Percentiles rank a stretch among this genome's conserved stretches.
phyloP scores from a whole-genome alignment of 306 rosid species.

The Glycine soja region DNA sequence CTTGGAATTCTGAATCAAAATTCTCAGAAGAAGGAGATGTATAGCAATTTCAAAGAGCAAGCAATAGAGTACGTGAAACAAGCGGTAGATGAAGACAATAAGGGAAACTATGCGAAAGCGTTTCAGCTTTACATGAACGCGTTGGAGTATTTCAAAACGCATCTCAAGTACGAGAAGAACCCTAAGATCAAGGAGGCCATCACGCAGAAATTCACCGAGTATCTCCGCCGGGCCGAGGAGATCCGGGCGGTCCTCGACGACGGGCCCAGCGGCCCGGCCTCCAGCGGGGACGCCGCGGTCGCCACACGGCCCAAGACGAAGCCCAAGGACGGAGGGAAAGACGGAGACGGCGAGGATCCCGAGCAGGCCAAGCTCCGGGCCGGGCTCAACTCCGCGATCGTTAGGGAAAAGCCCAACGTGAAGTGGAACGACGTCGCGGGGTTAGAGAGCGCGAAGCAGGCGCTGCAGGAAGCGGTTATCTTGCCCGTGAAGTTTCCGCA shows the following conservation, averaged over 20 bases:
- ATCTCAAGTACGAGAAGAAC: slow-evolving; percentile 96
- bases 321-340: slow-evolving; percentile 78
- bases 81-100: slow-evolving; percentile 91
- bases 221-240: slow-evolving; percentile 99
- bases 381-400: slow-evolving; percentile 87
- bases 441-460: slow-evolving; percentile 93
- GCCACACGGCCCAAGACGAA: slow-evolving; percentile 88
- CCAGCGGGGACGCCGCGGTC: slow-evolving; percentile 89
- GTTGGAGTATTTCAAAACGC: slow-evolving; percentile 91
- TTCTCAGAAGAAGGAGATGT: slow-evolving; percentile 49
- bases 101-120: slow-evolving; percentile 89
- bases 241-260: slow-evolving; percentile 95
- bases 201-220: slow-evolving; percentile 95
- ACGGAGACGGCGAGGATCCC: slow-evolving; percentile 89
- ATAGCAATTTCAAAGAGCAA: slow-evolving; percentile 98
- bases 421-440: slow-evolving; percentile 99
- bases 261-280: slow-evolving; percentile 63
- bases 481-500: slow-evolving; percentile 96
- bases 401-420: slow-evolving; percentile 92
- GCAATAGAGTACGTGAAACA: slow-evolving; percentile 98
- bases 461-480: slow-evolving; percentile 95
- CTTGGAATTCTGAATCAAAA: not conserved
- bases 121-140: slow-evolving; percentile 96
- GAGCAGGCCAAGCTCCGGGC: slow-evolving; percentile 91
- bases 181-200: slow-evolving; percentile 96